Conservation (phyloP, 2,329 filamentous ascomycete genomes). For the Alternaria arbusti region DNA sequence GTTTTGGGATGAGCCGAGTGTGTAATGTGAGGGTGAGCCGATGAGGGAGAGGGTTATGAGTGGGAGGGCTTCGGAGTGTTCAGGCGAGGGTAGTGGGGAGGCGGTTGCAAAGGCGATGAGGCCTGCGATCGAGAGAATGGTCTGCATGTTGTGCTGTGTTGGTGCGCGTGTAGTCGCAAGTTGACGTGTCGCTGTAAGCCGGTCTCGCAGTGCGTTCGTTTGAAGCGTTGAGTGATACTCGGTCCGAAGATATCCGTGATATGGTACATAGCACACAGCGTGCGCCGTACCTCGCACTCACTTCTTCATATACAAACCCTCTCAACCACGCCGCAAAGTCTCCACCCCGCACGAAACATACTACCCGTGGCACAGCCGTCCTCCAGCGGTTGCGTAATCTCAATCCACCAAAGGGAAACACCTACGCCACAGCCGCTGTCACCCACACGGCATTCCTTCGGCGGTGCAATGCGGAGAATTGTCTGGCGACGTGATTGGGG, state of each 20-base stretch:
- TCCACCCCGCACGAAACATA: background rate
- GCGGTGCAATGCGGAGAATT: background rate
- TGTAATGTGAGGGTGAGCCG: background rate
- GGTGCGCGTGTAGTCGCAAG: background rate
- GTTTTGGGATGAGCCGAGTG: background rate
- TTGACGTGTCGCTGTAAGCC: background rate
- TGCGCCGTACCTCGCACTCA: background rate
- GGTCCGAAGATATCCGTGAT: background rate
- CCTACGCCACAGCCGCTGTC: background rate
- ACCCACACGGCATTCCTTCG: background rate
- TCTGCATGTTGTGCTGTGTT: background rate
- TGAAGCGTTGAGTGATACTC: background rate
- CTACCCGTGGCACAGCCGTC: conserved; percentile 17
- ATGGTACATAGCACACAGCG: background rate
- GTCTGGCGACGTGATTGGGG: background rate
- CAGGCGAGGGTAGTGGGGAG: background rate
- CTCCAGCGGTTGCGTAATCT: conserved; percentile 12
- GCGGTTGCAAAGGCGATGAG: background rate
- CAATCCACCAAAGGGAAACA: background rate
- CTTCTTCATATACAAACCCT: background rate
- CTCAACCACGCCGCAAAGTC: background rate
- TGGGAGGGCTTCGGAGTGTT: background rate
- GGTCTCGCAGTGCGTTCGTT: background rate
- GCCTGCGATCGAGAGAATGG: background rate
- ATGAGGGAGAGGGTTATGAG: background rate